Evolutionary conservation across 2,329 filamentous ascomycete species (phyloP).

Genomic region (Fusarium bulbicola): DNA sequence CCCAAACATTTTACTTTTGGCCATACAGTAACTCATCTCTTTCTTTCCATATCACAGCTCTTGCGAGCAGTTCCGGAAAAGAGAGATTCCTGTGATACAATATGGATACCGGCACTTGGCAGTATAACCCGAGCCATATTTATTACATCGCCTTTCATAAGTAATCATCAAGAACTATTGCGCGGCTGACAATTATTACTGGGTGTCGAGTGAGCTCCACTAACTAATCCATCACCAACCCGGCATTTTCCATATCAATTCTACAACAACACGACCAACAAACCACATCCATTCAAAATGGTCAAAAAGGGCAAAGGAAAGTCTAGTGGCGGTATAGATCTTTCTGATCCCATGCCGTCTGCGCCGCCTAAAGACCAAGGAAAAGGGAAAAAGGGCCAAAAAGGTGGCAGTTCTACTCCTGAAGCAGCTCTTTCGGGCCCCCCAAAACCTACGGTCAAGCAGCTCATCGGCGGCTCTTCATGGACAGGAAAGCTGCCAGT

Average conservation of each 20-base stretch:
- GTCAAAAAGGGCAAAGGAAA: constrained; percentile 65
- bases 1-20: neutral
- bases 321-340: constrained; percentile 42
- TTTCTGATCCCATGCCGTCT: constrained; percentile 47
- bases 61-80: neutral
- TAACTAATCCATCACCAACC: constrained; percentile 10
- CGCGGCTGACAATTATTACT: neutral
- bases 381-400: constrained; percentile 55
- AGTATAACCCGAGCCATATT: neutral
- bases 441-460: constrained; percentile 72
- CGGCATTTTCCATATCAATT: constrained; percentile 13
- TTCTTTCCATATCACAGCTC: neutral
- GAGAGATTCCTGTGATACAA: neutral
- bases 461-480: constrained; percentile 91
- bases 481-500: constrained; percentile 98
- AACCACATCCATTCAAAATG: constrained; percentile 47
- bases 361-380: constrained; percentile 53
- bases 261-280: constrained; percentile 7
- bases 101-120: neutral
- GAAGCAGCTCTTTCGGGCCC: constrained; percentile 53
- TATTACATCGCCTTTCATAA: neutral
- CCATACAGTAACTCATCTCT: neutral
- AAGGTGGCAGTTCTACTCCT: constrained; percentile 40
- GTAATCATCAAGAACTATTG: neutral
- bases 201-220: constrained; percentile 28